Percentiles rank a stretch among this genome's conserved stretches.
These are phyloP conservation scores for Aspergillus jensenii DNA, from an alignment of 2,329 filamentous ascomycete genomes.

Conservation along the genomic window DNA sequence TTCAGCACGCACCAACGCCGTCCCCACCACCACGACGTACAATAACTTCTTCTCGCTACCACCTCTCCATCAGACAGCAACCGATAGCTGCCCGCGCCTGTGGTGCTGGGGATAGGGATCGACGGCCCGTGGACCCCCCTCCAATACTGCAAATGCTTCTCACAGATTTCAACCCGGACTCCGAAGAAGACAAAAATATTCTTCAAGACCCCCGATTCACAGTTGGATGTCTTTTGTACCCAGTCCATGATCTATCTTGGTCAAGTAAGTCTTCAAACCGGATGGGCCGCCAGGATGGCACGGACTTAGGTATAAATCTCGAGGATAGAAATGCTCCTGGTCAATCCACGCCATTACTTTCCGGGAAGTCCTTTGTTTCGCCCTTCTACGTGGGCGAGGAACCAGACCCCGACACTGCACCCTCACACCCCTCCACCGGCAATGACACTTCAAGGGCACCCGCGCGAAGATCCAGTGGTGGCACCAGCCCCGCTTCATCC, in stretches of 20 bases:
- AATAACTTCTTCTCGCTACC: constrained; percentile 32
- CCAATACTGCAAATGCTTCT: constrained; percentile 49
- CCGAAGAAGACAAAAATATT: constrained; percentile 36
- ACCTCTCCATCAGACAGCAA: constrained; percentile 47
- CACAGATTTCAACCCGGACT: constrained; percentile 43
- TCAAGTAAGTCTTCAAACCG: background rate
- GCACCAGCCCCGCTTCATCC: constrained; percentile 8
- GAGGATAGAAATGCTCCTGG: constrained; percentile 19
- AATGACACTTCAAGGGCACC: constrained; percentile 10
- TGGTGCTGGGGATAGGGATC: constrained; percentile 47
- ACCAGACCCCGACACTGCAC: constrained; percentile 44
- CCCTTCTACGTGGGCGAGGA: constrained; percentile 44
- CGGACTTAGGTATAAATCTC: constrained; percentile 7
- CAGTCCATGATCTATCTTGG: constrained; percentile 24
- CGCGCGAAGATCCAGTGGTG: constrained; percentile 5
- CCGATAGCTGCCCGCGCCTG: constrained; percentile 47
- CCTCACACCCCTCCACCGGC: constrained; percentile 33
- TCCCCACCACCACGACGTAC: constrained; percentile 24
- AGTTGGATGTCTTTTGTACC: constrained; percentile 46
- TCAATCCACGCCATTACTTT: constrained; percentile 32
- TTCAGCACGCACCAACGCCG: constrained; percentile 29
- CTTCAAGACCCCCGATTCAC: constrained; percentile 43
- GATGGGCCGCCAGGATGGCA: background rate
- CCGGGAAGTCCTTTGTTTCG: constrained; percentile 42
- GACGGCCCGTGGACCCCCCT: constrained; percentile 48